Conservation (phyloP, 1,284 basidiomycete species). For the Ceratobasidium sp. region DNA sequence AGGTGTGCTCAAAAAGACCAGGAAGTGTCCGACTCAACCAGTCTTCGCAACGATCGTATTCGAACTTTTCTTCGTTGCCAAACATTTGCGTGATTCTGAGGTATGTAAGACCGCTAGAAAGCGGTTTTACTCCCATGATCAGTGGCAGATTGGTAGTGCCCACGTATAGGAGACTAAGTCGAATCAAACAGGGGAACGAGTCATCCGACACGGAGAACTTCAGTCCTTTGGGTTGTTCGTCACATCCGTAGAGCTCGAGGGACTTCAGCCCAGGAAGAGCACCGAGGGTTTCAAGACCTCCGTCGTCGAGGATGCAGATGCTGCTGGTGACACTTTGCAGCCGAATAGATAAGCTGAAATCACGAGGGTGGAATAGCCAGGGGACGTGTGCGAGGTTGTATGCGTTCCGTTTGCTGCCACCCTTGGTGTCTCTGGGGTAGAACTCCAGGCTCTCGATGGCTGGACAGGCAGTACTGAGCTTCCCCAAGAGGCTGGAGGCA, state of each 20-base stretch:
- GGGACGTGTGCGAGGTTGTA: background rate
- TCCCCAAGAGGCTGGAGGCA: background rate
- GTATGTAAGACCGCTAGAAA: slow-evolving; percentile 1
- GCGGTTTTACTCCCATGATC: background rate
- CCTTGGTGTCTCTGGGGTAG: background rate
- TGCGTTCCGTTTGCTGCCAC: background rate
- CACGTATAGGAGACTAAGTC: background rate
- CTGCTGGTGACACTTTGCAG: slow-evolving; percentile 13
- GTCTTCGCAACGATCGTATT: no score
- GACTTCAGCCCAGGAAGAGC: slow-evolving; percentile 25
- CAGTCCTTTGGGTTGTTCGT: background rate
- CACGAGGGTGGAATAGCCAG: background rate
- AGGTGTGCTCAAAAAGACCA: background rate
- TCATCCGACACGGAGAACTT: background rate
- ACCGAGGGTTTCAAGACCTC: slow-evolving; percentile 12
- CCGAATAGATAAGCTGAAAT: background rate
- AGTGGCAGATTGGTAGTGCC: background rate
- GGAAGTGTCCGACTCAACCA: background rate
- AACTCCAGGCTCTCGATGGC: slow-evolving; percentile 6
- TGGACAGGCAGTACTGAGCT: background rate
- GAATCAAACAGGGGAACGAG: slow-evolving; percentile 15
- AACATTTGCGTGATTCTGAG: slow-evolving; percentile 4
- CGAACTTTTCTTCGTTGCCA: no score
- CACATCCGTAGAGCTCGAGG: background rate
- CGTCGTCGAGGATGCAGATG: background rate